These are phyloP conservation scores for Symbiotaphrina buchneri DNA, from an alignment of 495 filamentous ascomycete genomes.

Conservation along the genomic window DNA sequence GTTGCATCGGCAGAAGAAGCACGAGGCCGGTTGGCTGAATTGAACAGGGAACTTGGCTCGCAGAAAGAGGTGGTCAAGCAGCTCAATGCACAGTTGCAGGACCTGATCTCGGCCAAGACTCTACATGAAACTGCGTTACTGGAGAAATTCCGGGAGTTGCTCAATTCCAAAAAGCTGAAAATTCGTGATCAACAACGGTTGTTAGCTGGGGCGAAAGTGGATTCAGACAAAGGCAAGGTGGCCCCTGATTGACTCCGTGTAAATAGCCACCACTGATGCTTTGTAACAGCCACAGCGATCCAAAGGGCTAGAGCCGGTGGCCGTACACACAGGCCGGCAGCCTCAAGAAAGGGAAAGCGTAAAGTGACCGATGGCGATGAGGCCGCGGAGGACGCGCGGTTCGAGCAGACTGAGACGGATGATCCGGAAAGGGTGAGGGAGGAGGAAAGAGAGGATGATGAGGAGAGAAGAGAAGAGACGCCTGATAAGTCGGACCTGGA, in stretches of 20 bases:
- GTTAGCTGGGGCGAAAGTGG: constrained; percentile 2
- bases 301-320: not conserved
- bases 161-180: constrained; percentile 6
- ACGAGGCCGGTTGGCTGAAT: not conserved
- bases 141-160: constrained; percentile 5
- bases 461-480: not conserved
- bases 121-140: constrained; percentile 5
- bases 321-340: not conserved
- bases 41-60: not conserved
- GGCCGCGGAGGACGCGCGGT: not conserved
- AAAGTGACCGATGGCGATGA: constrained; percentile 1
- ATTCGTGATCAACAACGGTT: constrained; percentile 7
- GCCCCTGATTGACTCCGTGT: not conserved
- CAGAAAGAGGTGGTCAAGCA: constrained; percentile 4
- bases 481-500: constrained; percentile 3
- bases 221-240: not conserved
- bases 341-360: constrained; percentile 2
- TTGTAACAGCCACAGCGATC: not conserved
- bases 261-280: not conserved
- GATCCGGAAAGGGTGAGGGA: not conserved
- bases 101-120: constrained; percentile 5
- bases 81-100: constrained; percentile 5
- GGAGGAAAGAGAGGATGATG: constrained; percentile 1
- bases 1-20: not conserved
- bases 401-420: not conserved